These are phyloP conservation scores for Teratosphaeria viscida DNA, from an alignment of 2,329 filamentous ascomycete species.

Conservation along the genomic window DNA sequence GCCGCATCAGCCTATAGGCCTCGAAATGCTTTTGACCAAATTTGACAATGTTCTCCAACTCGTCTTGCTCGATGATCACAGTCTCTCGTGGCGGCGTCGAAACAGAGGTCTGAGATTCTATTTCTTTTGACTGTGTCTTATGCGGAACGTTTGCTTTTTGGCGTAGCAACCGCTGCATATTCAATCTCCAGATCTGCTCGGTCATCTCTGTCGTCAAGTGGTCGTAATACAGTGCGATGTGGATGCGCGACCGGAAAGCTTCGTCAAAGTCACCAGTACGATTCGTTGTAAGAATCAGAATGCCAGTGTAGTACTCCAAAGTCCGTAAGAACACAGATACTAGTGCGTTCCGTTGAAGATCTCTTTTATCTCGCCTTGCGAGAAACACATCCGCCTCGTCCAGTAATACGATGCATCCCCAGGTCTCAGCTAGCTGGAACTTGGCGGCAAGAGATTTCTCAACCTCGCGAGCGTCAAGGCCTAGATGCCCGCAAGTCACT, in stretches of 20 bases:
- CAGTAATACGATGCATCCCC: conserved; percentile 44
- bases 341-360: conserved; percentile 24
- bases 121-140: too few species aligned
- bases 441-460: conserved; percentile 8
- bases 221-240: too few species aligned
- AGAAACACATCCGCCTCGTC: conserved; percentile 54
- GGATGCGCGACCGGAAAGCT: background rate
- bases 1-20: too few species aligned
- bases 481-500: conserved; percentile 10
- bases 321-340: conserved; percentile 25
- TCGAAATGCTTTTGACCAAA: too few species aligned
- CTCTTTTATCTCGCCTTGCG: conserved; percentile 33
- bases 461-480: conserved; percentile 6
- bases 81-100: too few species aligned
- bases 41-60: too few species aligned
- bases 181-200: too few species aligned
- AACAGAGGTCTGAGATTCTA: too few species aligned
- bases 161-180: too few species aligned
- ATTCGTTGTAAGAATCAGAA: conserved; percentile 20
- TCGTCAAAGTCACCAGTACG: conserved; percentile 1
- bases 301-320: conserved; percentile 16
- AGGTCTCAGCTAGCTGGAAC: conserved; percentile 41
- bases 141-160: too few species aligned
- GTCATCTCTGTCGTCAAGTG: too few species aligned
- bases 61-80: too few species aligned